Conservation (phyloP, 2,329 filamentous ascomycete genomes). For the Colletotrichum sp. region DNA sequence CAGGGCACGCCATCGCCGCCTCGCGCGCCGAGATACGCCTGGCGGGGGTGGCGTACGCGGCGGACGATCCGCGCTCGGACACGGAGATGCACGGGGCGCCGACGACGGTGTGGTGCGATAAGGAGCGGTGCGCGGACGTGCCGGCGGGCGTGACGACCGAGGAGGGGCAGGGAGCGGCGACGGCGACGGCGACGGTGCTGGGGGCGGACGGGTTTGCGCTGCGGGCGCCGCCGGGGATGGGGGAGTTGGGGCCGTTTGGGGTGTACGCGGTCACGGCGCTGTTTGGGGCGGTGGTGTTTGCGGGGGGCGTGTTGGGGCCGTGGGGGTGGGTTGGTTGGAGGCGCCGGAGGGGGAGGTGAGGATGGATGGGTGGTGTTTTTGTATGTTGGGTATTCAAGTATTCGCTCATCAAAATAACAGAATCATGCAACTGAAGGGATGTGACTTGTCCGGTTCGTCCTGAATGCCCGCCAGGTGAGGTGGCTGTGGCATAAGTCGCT, state of each 20-base stretch:
- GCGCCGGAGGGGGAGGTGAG: not conserved
- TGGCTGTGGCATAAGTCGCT: no score
- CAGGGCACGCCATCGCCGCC: not conserved
- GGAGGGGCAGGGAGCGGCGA: not conserved
- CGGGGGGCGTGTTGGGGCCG: not conserved
- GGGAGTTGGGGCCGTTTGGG: not conserved
- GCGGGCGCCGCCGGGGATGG: slow-evolving; percentile 1
- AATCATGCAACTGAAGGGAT: accelerated
- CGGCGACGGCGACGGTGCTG: no score
- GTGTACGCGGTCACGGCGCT: not conserved
- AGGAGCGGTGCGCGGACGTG: not conserved
- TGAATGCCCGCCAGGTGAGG: no score
- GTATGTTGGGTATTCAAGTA: no score
- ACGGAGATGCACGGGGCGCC: not conserved
- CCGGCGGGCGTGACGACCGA: not conserved
- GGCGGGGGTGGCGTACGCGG: not conserved
- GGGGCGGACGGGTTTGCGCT: not conserved
- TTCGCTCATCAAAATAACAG: accelerated
- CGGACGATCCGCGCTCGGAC: not conserved
- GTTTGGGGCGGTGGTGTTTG: not conserved
- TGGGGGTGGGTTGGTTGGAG: not conserved
- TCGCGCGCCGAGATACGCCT: not conserved
- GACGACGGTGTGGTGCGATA: not conserved
- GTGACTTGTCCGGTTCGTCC: no score
- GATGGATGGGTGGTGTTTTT: no score